These are phyloP conservation scores for Trypanosoma theileri DNA, from an alignment of 208 protist species.

Conservation along the genomic window DNA sequence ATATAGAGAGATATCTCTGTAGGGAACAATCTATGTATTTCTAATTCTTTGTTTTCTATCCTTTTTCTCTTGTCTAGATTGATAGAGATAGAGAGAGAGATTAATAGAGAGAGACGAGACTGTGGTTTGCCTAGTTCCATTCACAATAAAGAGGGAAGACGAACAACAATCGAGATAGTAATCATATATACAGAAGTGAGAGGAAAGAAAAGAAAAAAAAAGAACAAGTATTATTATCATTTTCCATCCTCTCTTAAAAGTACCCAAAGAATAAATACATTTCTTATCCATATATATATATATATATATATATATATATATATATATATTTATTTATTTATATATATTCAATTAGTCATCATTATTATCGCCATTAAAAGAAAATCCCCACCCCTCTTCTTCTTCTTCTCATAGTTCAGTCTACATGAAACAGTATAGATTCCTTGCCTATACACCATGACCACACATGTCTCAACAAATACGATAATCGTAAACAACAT, in stretches of 20 bases:
- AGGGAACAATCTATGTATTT: too few species aligned
- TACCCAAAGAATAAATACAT: too few species aligned
- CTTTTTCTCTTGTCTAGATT: neutral
- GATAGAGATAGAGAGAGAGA: constrained; percentile 6
- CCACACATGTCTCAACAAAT: constrained; percentile 20
- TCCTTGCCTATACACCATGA: constrained; percentile 14
- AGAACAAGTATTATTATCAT: too few species aligned
- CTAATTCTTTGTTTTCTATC: too few species aligned
- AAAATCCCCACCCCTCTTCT: too few species aligned
- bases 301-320: too few species aligned
- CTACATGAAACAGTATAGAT: constrained; percentile 3
- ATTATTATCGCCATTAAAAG: too few species aligned
- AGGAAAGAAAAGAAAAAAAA: constrained; percentile 6
- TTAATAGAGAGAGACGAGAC: constrained; percentile 1
- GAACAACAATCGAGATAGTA: constrained; percentile 21
- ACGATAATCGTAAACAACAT: constrained; percentile 8
- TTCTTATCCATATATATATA: too few species aligned
- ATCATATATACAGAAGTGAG: neutral
- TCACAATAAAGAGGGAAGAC: constrained; percentile 25
- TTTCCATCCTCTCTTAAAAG: too few species aligned
- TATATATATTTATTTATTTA: too few species aligned
- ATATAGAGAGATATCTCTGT: too few species aligned
- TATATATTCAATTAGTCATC: too few species aligned
- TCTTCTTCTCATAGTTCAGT: neutral
- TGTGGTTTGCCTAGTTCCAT: neutral